A percentile compares a stretch with the other conserved stretches of the same genome.
phyloP scores from a whole-genome alignment of 2,329 filamentous ascomycete genomes.

The Epichloe elymi region DNA sequence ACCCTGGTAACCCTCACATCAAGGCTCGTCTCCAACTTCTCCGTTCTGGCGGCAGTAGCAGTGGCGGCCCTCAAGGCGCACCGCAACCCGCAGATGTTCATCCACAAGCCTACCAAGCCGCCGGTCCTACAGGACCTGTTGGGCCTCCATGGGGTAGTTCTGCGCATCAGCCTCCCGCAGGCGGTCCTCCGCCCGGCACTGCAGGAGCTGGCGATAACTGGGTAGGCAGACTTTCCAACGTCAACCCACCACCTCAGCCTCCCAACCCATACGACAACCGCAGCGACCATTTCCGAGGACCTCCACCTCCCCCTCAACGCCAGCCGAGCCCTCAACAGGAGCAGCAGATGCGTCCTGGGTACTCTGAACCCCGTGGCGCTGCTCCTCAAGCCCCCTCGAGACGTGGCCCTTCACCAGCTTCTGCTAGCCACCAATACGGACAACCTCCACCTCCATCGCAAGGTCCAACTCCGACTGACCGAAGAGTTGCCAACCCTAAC shows the following conservation, averaged over 20 bases:
- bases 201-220: constrained; percentile 41
- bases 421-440: constrained; percentile 29
- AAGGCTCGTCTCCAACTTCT: constrained; percentile 86
- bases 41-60: constrained; percentile 63
- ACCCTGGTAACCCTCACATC: constrained; percentile 88
- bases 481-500: constrained; percentile 47
- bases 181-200: constrained; percentile 51
- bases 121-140: constrained; percentile 67
- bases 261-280: constrained; percentile 71
- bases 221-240: constrained; percentile 59
- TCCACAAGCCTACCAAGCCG: constrained; percentile 80
- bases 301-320: constrained; percentile 51
- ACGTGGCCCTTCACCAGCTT: constrained; percentile 34
- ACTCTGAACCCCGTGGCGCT: constrained; percentile 32
- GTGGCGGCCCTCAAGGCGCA: constrained; percentile 57
- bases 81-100: constrained; percentile 95
- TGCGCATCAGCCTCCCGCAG: constrained; percentile 37
- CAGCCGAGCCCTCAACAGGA: constrained; percentile 69
- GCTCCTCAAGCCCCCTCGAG: constrained; percentile 28
- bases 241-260: constrained; percentile 62
- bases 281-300: constrained; percentile 50
- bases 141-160: constrained; percentile 85
- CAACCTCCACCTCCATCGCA: constrained; percentile 28
- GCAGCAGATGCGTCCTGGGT: constrained; percentile 41
- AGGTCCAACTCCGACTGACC: constrained; percentile 36